Evolutionary conservation across 1,139 yeast species (phyloP).

Genomic region (Geotrichum bryndzae): DNA sequence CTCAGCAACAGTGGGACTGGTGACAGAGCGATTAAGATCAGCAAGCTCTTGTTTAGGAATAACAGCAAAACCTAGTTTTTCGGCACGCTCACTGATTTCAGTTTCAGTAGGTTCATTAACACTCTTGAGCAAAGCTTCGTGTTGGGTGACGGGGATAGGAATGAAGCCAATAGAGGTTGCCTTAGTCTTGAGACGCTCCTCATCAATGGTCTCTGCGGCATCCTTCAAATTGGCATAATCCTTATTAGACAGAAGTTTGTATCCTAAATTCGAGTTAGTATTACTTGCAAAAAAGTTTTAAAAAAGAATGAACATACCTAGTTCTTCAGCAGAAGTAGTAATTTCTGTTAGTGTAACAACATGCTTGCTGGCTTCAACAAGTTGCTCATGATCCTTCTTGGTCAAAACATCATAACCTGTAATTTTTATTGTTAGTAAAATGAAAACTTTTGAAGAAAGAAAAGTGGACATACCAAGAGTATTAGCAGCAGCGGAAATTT

Average conservation of each 20-base stretch:
- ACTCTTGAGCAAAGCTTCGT: conserved; percentile 22
- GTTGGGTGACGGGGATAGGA: conserved; percentile 38
- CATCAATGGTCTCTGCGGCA: conserved; percentile 10
- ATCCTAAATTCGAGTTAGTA: neutral
- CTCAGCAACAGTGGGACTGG: conserved; percentile 22
- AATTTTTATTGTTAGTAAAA: neutral
- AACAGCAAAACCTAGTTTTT: conserved; percentile 27
- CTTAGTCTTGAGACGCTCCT: conserved; percentile 6
- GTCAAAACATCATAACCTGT: conserved; percentile 31
- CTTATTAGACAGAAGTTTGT: conserved; percentile 1
- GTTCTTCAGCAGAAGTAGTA: conserved; percentile 33
- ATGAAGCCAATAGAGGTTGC: conserved; percentile 36
- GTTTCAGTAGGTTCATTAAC: conserved; percentile 24
- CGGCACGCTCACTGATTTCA: conserved; percentile 36
- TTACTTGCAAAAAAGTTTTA: neutral
- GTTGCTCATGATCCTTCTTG: conserved; percentile 29
- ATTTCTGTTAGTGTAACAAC: conserved; percentile 25
- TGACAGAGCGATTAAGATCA: conserved; percentile 17
- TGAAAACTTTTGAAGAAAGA: neutral
- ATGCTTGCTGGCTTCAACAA: conserved; percentile 19
- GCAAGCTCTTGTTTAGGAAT: conserved; percentile 17
- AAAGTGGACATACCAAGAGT: conserved; percentile 4
- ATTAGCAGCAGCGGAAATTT: conserved; percentile 15
- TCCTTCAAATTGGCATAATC: conserved; percentile 10
- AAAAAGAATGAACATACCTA: conserved; percentile 19